A percentile compares a stretch with the other conserved stretches of the same genome.
Conservation (phyloP, 2,329 filamentous ascomycete species). For the Helotiales sp. region DNA sequence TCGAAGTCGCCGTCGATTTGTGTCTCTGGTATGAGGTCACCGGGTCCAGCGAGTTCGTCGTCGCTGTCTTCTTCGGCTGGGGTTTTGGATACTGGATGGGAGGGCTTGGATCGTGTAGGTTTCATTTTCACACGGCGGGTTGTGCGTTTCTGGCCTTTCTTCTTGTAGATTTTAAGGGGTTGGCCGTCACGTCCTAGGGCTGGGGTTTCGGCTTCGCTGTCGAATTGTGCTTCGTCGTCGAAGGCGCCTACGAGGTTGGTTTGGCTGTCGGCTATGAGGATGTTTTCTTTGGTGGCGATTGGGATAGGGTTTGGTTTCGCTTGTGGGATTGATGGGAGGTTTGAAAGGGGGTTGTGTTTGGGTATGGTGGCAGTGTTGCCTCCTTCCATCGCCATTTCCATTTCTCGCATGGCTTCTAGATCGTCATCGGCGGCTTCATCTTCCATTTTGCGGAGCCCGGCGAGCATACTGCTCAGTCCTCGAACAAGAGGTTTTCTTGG, state of each 20-base stretch:
- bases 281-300: constrained; percentile 39
- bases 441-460: constrained; percentile 70
- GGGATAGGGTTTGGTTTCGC: constrained; percentile 31
- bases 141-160: constrained; percentile 82
- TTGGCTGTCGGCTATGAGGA: constrained; percentile 52
- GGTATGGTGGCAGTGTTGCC: constrained; percentile 19
- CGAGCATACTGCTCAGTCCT: constrained; percentile 76
- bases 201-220: constrained; percentile 55
- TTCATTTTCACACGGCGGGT: constrained; percentile 71
- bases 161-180: constrained; percentile 72
- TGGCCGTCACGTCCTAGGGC: constrained; percentile 59
- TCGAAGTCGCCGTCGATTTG: constrained; percentile 22
- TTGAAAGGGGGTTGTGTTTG: constrained; percentile 27
- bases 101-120: constrained; percentile 56
- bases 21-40: constrained; percentile 34
- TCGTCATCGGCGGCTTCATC: constrained; percentile 75
- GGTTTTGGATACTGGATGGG: constrained; percentile 40
- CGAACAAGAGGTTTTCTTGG: constrained; percentile 67
- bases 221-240: constrained; percentile 65
- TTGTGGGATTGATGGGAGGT: constrained; percentile 2
- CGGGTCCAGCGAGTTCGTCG: constrained; percentile 39
- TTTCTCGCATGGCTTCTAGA: constrained; percentile 72
- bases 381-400: constrained; percentile 57
- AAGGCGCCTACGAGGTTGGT: constrained; percentile 61
- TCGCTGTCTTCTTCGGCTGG: constrained; percentile 46